phyloP scores from a whole-genome alignment of 169 alveolate species.

The Plasmodium relictum region DNA sequence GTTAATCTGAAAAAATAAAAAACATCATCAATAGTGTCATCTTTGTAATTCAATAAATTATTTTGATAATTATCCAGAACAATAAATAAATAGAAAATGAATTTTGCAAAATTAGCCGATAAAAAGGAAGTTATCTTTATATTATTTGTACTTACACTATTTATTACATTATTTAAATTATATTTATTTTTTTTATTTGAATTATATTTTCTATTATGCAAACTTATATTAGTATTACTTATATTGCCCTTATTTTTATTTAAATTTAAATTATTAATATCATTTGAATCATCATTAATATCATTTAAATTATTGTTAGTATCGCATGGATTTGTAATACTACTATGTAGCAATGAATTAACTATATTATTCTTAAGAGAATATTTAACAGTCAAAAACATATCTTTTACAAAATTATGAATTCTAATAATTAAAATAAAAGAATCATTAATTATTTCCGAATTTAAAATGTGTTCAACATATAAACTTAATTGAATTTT shows the following conservation, averaged over 20 bases:
- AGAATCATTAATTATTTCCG: not conserved
- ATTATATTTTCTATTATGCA: not conserved
- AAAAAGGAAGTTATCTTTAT: not conserved
- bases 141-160: not conserved
- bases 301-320: not conserved
- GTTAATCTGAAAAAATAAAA: constrained; percentile 1
- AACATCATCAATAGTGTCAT: not conserved
- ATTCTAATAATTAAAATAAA: constrained; percentile 19
- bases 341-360: not conserved
- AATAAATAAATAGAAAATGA: constrained; percentile 27
- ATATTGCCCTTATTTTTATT: not conserved
- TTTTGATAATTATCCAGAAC: not conserved
- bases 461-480: constrained; percentile 22
- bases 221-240: not conserved
- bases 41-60: not conserved
- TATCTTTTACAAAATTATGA: constrained; percentile 25
- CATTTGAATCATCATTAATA: not conserved
- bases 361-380: constrained; percentile 3
- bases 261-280: not conserved
- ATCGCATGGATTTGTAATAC: not conserved
- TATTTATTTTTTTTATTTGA: not conserved
- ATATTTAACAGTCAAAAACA: constrained; percentile 14
- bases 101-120: constrained; percentile 13
- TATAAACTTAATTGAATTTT: constrained; percentile 22
- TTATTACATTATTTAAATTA: not conserved